A percentile compares a stretch with the other conserved stretches of the same genome.
These are phyloP conservation scores for Rhynchospora tenuis DNA, from an alignment of 176 grass and related monocot genomes.

Conservation along the genomic window DNA sequence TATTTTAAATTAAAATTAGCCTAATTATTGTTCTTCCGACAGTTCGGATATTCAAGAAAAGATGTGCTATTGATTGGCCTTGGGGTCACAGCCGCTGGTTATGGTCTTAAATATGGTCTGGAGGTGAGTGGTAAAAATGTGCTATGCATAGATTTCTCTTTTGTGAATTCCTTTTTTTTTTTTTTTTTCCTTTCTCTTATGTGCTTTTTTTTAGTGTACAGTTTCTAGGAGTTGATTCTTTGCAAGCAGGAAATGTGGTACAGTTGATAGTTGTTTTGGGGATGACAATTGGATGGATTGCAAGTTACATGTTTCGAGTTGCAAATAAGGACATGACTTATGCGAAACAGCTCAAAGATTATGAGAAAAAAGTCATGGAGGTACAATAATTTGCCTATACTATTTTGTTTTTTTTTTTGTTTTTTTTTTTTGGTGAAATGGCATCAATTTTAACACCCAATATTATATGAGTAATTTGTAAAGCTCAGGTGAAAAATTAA, in stretches of 20 bases:
- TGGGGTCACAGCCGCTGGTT: constrained; percentile 56
- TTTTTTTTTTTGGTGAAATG: not conserved
- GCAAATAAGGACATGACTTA: constrained; percentile 99
- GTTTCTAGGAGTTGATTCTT: constrained; percentile 66
- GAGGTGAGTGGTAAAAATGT: constrained; percentile 44
- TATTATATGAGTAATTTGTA: not conserved
- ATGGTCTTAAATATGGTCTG: constrained; percentile 69
- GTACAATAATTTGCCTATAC: not conserved
- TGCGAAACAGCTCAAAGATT: constrained; percentile 85
- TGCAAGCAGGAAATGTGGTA: constrained; percentile 95
- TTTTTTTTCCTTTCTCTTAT: not conserved
- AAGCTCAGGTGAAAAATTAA: not conserved
- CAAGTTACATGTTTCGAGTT: constrained; percentile 90
- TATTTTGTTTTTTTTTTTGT: not conserved
- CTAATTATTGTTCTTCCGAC: not conserved
- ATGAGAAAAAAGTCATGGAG: constrained; percentile 99
- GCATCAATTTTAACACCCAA: not conserved
- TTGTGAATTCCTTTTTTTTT: not conserved
- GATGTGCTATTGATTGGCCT: constrained; percentile 92
- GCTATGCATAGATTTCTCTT: not conserved
- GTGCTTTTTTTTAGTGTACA: constrained; percentile 21
- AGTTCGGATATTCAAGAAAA: constrained; percentile 94
- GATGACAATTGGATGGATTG: constrained; percentile 90
- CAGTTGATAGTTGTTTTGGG: constrained; percentile 85
- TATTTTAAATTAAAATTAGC: not conserved